Evolutionary conservation across 768 basidiomycete genomes (phyloP).

Genomic region (Calvatia gigantea): DNA sequence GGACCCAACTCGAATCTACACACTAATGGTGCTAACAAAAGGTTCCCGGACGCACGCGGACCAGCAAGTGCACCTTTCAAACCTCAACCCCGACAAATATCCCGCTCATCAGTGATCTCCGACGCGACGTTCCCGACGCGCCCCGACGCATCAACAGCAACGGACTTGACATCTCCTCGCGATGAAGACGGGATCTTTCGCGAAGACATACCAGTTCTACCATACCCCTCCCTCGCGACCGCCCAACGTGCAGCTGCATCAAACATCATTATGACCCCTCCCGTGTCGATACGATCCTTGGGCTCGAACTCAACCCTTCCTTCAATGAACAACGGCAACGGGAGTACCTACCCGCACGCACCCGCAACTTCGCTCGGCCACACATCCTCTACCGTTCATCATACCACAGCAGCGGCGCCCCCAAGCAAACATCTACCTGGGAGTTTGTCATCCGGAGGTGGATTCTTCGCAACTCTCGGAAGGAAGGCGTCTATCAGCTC

Average conservation of each 20-base stretch:
- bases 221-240: constrained; percentile 71
- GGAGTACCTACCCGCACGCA: constrained; percentile 22
- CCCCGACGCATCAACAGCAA: constrained; percentile 74
- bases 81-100: constrained; percentile 63
- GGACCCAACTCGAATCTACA: constrained; percentile 27
- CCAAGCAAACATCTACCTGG: not conserved
- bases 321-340: constrained; percentile 21
- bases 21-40: not conserved
- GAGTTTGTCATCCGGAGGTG: constrained; percentile 24
- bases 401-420: not conserved
- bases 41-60: constrained; percentile 18
- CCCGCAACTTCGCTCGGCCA: not conserved
- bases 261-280: constrained; percentile 33
- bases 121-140: constrained; percentile 78
- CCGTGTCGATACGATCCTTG: constrained; percentile 49
- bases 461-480: constrained; percentile 74
- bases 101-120: constrained; percentile 68
- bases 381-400: not conserved
- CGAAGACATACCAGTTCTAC: constrained; percentile 61
- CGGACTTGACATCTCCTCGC: constrained; percentile 52
- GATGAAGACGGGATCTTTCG: constrained; percentile 46
- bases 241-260: constrained; percentile 28
- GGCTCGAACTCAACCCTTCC: constrained; percentile 33
- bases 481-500: constrained; percentile 56
- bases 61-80: constrained; percentile 41